These are phyloP conservation scores for Aspergillus carlsbadensis DNA, from an alignment of 495 filamentous ascomycete genomes.

Conservation along the genomic window DNA sequence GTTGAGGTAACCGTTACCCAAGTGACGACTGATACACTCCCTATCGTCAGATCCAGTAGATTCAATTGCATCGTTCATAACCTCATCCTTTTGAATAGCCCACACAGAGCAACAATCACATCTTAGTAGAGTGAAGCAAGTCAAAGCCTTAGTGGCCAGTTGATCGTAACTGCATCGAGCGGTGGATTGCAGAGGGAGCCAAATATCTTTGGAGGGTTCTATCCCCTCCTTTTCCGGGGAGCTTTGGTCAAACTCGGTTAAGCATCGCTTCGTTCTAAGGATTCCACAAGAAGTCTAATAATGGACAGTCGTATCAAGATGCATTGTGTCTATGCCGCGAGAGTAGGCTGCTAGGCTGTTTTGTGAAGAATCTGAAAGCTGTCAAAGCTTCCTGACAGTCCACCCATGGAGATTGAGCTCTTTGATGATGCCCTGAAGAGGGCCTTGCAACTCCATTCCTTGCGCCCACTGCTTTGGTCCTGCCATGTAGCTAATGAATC, in stretches of 20 bases:
- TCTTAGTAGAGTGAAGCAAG: too few relatives aligned
- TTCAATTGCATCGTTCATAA: conserved; percentile 90
- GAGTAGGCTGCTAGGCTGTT: not conserved
- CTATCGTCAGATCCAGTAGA: conserved; percentile 81
- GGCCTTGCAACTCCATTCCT: conserved; percentile 72
- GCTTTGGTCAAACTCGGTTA: too few relatives aligned
- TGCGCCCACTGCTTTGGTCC: conserved; percentile 72
- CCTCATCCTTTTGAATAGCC: conserved; percentile 87
- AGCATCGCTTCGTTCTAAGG: too few relatives aligned
- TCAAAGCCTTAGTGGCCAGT: too few relatives aligned
- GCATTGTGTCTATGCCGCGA: not conserved
- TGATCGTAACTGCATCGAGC: too few relatives aligned
- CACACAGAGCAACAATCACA: conserved; percentile 87
- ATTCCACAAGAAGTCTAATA: conserved; percentile 17
- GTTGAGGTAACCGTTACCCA: conserved; percentile 89
- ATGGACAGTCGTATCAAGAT: not conserved
- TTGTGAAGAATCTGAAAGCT: conserved; percentile 31
- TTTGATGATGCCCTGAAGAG: conserved; percentile 53
- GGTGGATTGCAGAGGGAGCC: too few relatives aligned
- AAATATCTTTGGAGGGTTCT: too few relatives aligned
- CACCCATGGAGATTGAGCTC: conserved; percentile 54
- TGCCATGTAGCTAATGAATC: conserved; percentile 77
- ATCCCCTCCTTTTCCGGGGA: too few relatives aligned
- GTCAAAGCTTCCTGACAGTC: conserved; percentile 63
- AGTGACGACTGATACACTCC: conserved; percentile 72